phyloP scores from a whole-genome alignment of 2,329 filamentous ascomycete genomes.

The Ophiocordyceps camponoti-floridani region DNA sequence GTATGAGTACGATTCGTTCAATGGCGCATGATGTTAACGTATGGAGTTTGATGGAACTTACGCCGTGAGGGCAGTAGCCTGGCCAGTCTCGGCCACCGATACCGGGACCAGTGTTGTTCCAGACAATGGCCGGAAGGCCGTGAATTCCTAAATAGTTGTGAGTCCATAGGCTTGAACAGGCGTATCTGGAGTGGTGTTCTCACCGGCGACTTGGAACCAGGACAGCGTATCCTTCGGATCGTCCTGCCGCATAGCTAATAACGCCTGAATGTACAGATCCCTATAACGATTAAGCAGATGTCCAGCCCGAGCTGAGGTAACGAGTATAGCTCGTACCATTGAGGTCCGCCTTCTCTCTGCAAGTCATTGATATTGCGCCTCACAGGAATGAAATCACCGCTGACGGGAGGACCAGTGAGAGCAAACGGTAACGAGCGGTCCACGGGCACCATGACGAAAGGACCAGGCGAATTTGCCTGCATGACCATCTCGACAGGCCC shows the following conservation, averaged over 20 bases:
- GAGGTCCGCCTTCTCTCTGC: not conserved
- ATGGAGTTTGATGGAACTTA: not conserved
- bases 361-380: not conserved
- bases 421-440: not conserved
- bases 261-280: not conserved
- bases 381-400: not conserved
- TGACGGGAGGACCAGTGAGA: not conserved
- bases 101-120: not conserved
- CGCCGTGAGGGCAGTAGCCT: not conserved
- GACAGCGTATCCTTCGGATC: not conserved
- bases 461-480: no score
- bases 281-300: not conserved
- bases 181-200: not conserved
- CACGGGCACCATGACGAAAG: no score
- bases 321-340: not conserved
- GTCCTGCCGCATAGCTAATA: not conserved
- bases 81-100: not conserved
- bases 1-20: not conserved
- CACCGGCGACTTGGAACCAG: not conserved
- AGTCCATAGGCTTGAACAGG: not conserved
- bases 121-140: not conserved
- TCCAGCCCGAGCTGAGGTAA: no score
- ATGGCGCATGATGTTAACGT: not conserved
- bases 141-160: not conserved
- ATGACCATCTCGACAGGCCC: no score